phyloP scores from a whole-genome alignment of 768 basidiomycete genomes.

The Tulasnella sp. region DNA sequence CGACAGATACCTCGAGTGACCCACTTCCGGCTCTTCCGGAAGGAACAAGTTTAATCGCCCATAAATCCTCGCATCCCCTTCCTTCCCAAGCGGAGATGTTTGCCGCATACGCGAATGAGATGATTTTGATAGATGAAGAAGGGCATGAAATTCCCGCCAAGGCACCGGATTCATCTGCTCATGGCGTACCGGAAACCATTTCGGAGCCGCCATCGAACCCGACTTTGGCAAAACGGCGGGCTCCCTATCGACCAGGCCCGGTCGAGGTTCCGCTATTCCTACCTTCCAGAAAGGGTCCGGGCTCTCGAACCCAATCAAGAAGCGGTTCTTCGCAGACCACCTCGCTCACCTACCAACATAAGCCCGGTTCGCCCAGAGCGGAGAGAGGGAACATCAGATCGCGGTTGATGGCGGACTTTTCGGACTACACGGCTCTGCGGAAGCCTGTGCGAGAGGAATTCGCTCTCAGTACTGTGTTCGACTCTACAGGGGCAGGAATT shows the following conservation, averaged over 20 bases:
- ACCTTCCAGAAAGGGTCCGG: neutral
- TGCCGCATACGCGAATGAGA: neutral
- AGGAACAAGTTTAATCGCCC: neutral
- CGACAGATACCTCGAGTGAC: no score
- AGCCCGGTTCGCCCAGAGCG: neutral
- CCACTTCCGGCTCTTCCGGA: neutral
- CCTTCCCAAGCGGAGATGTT: neutral
- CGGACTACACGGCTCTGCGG: neutral
- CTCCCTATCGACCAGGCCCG: no score
- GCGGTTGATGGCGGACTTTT: neutral
- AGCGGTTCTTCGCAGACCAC: neutral
- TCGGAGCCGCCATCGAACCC: neutral
- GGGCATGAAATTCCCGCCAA: neutral
- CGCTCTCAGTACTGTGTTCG: neutral
- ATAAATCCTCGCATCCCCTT: neutral
- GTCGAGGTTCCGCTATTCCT: neutral
- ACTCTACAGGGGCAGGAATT: neutral
- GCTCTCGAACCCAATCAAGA: neutral
- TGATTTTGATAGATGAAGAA: neutral
- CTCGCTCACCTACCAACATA: neutral
- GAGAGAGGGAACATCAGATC: neutral
- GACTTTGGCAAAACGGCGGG: neutral
- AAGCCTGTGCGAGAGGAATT: neutral
- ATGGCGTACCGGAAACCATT: no score
- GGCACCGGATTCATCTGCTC: no score